These are phyloP conservation scores for Hapsidospora chrysogenum DNA, from an alignment of 495 filamentous ascomycete species.

Conservation along the genomic window DNA sequence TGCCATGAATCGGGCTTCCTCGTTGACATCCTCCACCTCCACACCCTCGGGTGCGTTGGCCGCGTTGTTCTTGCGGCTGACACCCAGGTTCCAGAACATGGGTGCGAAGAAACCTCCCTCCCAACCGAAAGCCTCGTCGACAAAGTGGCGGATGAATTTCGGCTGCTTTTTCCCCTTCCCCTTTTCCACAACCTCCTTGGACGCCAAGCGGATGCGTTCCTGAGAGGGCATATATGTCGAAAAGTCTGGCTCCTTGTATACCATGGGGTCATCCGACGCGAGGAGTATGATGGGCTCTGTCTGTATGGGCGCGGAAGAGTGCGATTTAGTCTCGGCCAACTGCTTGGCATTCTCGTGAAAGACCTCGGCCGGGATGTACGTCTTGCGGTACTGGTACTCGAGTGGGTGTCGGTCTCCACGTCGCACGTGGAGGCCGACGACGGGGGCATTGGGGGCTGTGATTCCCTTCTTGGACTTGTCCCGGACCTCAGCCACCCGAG, in stretches of 20 bases:
- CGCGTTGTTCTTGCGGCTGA: slow-evolving; percentile 13
- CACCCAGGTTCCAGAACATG: slow-evolving; percentile 52
- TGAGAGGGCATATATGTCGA: slow-evolving; percentile 35
- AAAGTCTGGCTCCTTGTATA: slow-evolving; percentile 43
- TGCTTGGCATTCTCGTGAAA: slow-evolving; percentile 34
- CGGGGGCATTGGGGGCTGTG: slow-evolving; percentile 20
- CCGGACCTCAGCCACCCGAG: slow-evolving; percentile 29
- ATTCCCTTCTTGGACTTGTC: slow-evolving; percentile 23
- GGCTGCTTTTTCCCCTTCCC: slow-evolving; percentile 11
- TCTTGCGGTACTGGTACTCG: slow-evolving; percentile 47
- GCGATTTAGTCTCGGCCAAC: slow-evolving; percentile 12
- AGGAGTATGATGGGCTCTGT: slow-evolving; percentile 29
- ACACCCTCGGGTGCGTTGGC: slow-evolving; percentile 6
- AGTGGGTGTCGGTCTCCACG: slow-evolving; percentile 51
- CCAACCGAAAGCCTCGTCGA: slow-evolving; percentile 54
- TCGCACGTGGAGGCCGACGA: slow-evolving; percentile 55
- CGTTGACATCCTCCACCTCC: slow-evolving; percentile 1
- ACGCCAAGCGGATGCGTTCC: slow-evolving; percentile 46
- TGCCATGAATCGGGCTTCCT: slow-evolving; percentile 2
- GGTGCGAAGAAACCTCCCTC: slow-evolving; percentile 56
- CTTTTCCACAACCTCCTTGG: slow-evolving; percentile 28
- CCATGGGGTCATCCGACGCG: slow-evolving; percentile 55
- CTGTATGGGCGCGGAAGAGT: slow-evolving; percentile 11
- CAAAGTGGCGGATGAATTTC: slow-evolving; percentile 34
- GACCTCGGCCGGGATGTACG: slow-evolving; percentile 48